Conservation (phyloP, 2,329 filamentous ascomycete species). For the Laburnicola sp. region DNA sequence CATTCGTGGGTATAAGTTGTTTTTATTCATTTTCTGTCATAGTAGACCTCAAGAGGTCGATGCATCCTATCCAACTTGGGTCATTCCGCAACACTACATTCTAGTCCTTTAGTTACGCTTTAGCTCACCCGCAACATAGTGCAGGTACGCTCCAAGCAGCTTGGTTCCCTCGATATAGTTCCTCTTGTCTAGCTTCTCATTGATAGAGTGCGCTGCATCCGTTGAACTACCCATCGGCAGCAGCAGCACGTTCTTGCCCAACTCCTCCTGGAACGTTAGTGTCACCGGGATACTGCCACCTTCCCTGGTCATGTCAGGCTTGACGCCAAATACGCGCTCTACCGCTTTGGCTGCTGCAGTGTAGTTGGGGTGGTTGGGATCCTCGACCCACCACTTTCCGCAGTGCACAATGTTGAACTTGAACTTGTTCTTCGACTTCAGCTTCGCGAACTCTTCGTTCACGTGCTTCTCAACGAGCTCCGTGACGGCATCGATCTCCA, state of each 20-base stretch:
- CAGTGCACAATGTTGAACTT: conserved; percentile 82
- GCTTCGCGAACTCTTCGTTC: conserved; percentile 79
- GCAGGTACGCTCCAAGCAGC: conserved; percentile 89
- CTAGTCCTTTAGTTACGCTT: conserved; percentile 42
- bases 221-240: conserved; percentile 97
- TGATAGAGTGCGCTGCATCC: conserved; percentile 95
- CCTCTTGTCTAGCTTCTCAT: conserved; percentile 94
- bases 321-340: conserved; percentile 88
- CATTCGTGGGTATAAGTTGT: too few species aligned
- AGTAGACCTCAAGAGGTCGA: background rate
- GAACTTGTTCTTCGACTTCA: conserved; percentile 89
- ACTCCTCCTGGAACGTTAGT: conserved; percentile 94
- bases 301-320: conserved; percentile 94
- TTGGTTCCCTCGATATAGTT: conserved; percentile 99
- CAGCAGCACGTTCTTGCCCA: conserved; percentile 94
- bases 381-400: conserved; percentile 98
- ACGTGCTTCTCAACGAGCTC: conserved; percentile 81
- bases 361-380: conserved; percentile 99
- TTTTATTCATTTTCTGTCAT: background rate
- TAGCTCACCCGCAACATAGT: conserved; percentile 92
- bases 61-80: background rate
- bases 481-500: conserved; percentile 91
- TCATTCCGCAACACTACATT: background rate
- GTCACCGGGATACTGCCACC: conserved; percentile 97
- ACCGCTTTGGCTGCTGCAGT: conserved; percentile 92